phyloP scores from a whole-genome alignment of 306 rosid genomes.

The Medicago lupulina region DNA sequence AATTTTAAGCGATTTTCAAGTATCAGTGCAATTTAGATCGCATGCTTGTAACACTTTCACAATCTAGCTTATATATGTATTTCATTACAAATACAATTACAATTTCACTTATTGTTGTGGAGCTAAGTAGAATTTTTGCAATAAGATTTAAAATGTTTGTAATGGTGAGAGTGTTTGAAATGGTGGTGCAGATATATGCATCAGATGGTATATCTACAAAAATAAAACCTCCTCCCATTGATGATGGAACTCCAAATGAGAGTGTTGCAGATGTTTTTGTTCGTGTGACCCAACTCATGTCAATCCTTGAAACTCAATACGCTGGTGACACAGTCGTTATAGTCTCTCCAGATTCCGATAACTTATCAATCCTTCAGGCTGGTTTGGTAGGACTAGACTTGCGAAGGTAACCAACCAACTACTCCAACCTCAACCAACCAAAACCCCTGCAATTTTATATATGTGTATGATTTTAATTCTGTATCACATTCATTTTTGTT shows the following conservation, averaged over 20 bases:
- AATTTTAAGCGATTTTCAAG: background rate
- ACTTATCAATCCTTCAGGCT: constrained; percentile 82
- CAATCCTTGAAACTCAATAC: constrained; percentile 90
- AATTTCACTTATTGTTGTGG: background rate
- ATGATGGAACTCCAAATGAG: constrained; percentile 94
- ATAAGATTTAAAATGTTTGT: constrained; percentile 3
- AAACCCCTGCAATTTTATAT: constrained; percentile 1
- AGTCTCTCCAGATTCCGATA: constrained; percentile 96
- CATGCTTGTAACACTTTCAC: background rate
- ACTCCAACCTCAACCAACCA: constrained; percentile 11
- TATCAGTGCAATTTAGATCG: background rate
- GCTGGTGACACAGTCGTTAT: constrained; percentile 79
- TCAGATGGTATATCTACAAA: constrained; percentile 71
- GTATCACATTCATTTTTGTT: background rate
- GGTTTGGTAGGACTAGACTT: constrained; percentile 88
- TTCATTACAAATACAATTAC: background rate
- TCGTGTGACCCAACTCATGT: constrained; percentile 92
- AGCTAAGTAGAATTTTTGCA: background rate
- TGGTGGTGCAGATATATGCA: constrained; percentile 66
- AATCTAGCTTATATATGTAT: background rate
- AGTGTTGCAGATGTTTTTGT: constrained; percentile 89
- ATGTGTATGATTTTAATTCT: constrained; percentile 4
- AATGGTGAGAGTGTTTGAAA: constrained; percentile 14
- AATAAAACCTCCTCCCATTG: constrained; percentile 78
- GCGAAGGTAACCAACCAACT: constrained; percentile 63